Percentiles rank a stretch among this genome's conserved stretches.
Evolutionary conservation across 768 basidiomycete species (phyloP).

Genomic region (Lentinula boryana): DNA sequence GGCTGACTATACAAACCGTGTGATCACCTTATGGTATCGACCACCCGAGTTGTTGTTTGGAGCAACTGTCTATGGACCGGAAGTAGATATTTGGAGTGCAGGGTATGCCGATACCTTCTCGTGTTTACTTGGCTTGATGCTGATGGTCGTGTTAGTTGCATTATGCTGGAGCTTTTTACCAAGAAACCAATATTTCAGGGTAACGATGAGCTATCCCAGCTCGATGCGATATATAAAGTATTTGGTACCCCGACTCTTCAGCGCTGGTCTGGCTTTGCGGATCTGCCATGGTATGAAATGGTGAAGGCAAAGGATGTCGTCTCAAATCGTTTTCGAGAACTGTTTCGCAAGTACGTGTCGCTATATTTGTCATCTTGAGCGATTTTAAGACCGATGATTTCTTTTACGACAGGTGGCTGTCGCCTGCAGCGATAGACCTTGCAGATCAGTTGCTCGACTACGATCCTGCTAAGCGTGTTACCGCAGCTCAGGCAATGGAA

Average conservation of each 20-base stretch:
- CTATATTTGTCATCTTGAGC: neutral
- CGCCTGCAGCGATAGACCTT: slow-evolving; percentile 80
- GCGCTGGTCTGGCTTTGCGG: slow-evolving; percentile 77
- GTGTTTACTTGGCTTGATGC: neutral
- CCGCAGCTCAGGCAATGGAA: slow-evolving; percentile 75
- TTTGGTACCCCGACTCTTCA: slow-evolving; percentile 83
- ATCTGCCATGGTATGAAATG: slow-evolving; percentile 98
- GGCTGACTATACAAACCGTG: slow-evolving; percentile 97
- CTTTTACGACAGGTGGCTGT: slow-evolving; percentile 60
- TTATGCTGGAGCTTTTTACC: slow-evolving; percentile 96
- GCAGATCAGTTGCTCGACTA: slow-evolving; percentile 79
- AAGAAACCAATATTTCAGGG: slow-evolving; percentile 98
- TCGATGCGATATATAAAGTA: slow-evolving; percentile 87
- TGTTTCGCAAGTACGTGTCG: slow-evolving; percentile 74
- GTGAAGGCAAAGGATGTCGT: slow-evolving; percentile 80
- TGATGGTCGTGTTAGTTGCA: slow-evolving; percentile 58
- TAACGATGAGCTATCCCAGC: slow-evolving; percentile 94
- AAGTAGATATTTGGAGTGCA: slow-evolving; percentile 99
- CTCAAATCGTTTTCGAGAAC: slow-evolving; percentile 71
- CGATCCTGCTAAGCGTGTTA: slow-evolving; percentile 71
- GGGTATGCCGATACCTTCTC: slow-evolving; percentile 47
- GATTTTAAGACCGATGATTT: neutral
- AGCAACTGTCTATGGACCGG: slow-evolving; percentile 92
- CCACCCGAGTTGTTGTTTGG: slow-evolving; percentile 94
- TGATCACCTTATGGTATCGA: slow-evolving; percentile 98